Percentiles rank a stretch among this genome's conserved stretches.
These are phyloP conservation scores for Apiospora hydei DNA, from an alignment of 2,329 filamentous ascomycete species.

Conservation along the genomic window DNA sequence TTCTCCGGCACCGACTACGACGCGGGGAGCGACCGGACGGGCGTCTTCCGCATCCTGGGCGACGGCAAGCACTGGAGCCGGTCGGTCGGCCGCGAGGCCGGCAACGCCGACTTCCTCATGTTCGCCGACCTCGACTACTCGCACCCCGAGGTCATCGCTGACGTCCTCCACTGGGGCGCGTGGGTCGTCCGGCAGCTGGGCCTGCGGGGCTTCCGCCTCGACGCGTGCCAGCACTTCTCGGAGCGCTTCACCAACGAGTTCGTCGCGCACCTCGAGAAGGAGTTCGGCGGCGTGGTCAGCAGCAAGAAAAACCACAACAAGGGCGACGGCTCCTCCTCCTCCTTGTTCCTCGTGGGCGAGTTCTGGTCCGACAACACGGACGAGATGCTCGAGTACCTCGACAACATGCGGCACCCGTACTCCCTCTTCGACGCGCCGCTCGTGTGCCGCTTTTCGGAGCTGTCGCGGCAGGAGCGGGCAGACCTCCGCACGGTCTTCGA, in stretches of 20 bases:
- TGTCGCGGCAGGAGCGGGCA: constrained; percentile 61
- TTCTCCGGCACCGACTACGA: constrained; percentile 75
- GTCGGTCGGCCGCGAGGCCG: constrained; percentile 65
- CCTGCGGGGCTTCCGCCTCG: constrained; percentile 41
- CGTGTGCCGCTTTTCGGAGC: constrained; percentile 68
- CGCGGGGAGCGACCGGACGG: constrained; percentile 58
- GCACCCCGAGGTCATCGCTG: constrained; percentile 39
- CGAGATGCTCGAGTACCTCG: constrained; percentile 62
- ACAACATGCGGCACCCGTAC: constrained; percentile 63
- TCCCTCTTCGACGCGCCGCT: constrained; percentile 72
- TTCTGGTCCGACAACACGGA: constrained; percentile 68
- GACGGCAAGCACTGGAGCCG: constrained; percentile 67
- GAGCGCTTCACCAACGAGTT: constrained; percentile 38
- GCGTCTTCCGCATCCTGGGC: constrained; percentile 65
- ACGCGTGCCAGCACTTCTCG: constrained; percentile 44
- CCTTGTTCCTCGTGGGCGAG: constrained; percentile 71
- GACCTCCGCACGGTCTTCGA: constrained; percentile 70
- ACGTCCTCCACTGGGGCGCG: constrained; percentile 39
- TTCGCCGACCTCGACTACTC: constrained; percentile 43
- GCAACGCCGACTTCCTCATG: constrained; percentile 45
- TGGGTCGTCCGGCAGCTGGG: constrained; percentile 39
- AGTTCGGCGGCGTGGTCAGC: constrained; percentile 46
- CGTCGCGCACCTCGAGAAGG: constrained; percentile 31
- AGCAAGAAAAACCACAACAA: no score
- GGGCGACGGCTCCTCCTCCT: no score